Conservation (phyloP, 331 rosid species). For the Pyrus hybrid region DNA sequence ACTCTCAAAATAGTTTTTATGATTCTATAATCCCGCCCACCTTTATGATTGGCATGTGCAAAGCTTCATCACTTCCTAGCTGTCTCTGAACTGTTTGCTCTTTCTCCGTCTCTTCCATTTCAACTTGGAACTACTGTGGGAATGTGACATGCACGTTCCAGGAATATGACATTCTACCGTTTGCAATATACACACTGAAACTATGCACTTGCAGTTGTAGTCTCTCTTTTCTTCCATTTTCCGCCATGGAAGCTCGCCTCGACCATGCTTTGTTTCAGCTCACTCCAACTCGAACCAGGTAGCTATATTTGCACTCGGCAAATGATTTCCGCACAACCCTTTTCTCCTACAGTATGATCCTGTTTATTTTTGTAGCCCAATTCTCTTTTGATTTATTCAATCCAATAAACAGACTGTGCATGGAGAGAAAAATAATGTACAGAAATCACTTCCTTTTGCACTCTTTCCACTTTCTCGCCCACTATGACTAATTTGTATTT, state of each 20-base stretch:
- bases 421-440: too few species aligned
- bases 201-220: background rate
- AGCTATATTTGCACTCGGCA: background rate
- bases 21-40: background rate
- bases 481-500: background rate
- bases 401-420: background rate
- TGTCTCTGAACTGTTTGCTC: background rate
- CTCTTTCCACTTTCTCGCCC: too few species aligned
- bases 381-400: background rate
- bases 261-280: conserved; percentile 8
- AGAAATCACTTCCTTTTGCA: background rate
- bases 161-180: background rate
- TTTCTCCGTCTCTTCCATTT: background rate
- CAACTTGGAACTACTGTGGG: conserved; percentile 1
- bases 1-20: background rate
- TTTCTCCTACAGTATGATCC: background rate
- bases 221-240: background rate
- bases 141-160: conserved; percentile 2
- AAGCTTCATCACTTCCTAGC: conserved; percentile 2
- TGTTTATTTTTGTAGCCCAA: background rate
- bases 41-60: background rate
- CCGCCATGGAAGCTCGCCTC: conserved; percentile 9
- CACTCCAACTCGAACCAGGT: conserved; percentile 17
- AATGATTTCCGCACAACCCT: background rate
- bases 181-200: background rate